Evolutionary conservation across 768 basidiomycete genomes (phyloP).

Genomic region (Calocera viscosa): DNA sequence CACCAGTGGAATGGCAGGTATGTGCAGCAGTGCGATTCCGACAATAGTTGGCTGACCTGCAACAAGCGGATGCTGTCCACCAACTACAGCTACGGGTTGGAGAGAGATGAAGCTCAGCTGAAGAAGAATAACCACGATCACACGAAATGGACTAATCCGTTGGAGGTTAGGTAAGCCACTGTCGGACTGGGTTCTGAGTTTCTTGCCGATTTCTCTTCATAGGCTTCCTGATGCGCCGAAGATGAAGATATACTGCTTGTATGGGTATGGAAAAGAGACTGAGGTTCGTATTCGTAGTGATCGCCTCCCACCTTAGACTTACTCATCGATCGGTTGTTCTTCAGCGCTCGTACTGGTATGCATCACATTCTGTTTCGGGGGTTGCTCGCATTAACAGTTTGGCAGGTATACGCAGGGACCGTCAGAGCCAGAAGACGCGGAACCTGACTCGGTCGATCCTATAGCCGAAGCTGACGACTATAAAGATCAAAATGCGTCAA

Average conservation of each 20-base stretch:
- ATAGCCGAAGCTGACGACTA: constrained; percentile 41
- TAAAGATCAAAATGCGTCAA: constrained; percentile 23
- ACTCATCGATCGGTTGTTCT: constrained; percentile 7
- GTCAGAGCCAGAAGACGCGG: constrained; percentile 52
- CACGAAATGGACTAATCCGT: constrained; percentile 85
- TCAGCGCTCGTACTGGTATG: constrained; percentile 74
- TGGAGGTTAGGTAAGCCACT: constrained; percentile 51
- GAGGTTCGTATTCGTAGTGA: too few species aligned
- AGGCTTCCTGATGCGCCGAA: constrained; percentile 82
- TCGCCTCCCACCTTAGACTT: neutral
- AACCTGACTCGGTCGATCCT: constrained; percentile 33
- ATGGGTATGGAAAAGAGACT: constrained; percentile 92
- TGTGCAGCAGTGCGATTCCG: constrained; percentile 14
- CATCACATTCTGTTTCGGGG: neutral
- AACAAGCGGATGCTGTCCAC: constrained; percentile 61
- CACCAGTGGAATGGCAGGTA: constrained; percentile 71
- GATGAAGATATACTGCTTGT: constrained; percentile 85
- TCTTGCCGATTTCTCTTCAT: too few species aligned
- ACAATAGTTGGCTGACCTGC: neutral
- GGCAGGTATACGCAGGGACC: constrained; percentile 58
- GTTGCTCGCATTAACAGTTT: neutral
- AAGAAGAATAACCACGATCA: constrained; percentile 57
- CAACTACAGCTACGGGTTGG: constrained; percentile 85
- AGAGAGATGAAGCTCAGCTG: constrained; percentile 54
- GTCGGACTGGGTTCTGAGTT: too few species aligned